phyloP scores from a whole-genome alignment of 345 rosid species.

The Draba incana region DNA sequence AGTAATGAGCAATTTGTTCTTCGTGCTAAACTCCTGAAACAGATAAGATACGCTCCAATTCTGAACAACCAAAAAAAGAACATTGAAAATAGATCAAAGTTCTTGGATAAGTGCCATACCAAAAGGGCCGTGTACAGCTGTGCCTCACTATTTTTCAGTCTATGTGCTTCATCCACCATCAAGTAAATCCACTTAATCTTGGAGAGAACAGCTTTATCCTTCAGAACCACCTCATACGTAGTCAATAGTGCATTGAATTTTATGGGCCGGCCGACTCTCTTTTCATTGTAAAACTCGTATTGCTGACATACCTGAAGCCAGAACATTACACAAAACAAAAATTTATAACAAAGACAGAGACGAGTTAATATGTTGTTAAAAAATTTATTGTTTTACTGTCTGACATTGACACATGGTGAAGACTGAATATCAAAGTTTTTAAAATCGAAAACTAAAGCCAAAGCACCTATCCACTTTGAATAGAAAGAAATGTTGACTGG shows the following conservation, averaged over 20 bases:
- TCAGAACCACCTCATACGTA: constrained; percentile 96
- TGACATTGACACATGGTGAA: not conserved
- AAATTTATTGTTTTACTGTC: not conserved
- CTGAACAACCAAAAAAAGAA: constrained; percentile 30
- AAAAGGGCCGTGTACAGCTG: constrained; percentile 90
- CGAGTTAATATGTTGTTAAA: not conserved
- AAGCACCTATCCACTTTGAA: constrained; percentile 8
- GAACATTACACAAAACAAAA: constrained; percentile 19
- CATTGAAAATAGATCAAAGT: constrained; percentile 18
- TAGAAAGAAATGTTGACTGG: constrained; percentile 13
- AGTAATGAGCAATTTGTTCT: constrained; percentile 95
- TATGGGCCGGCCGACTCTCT: constrained; percentile 81
- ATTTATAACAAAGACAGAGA: constrained; percentile 1
- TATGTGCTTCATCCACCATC: constrained; percentile 99
- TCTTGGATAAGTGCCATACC: constrained; percentile 50
- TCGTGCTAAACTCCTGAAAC: constrained; percentile 92
- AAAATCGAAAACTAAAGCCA: constrained; percentile 2
- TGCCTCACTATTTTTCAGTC: constrained; percentile 98
- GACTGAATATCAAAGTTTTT: not conserved
- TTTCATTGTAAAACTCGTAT: constrained; percentile 85
- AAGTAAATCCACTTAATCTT: constrained; percentile 96
- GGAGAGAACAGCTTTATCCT: constrained; percentile 91
- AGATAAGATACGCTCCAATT: constrained; percentile 19
- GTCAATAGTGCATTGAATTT: constrained; percentile 89
- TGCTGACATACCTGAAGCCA: constrained; percentile 91